These are phyloP conservation scores for Vaccinium macrocarpon DNA, from an alignment of 148 eudicot species.

Conservation along the genomic window DNA sequence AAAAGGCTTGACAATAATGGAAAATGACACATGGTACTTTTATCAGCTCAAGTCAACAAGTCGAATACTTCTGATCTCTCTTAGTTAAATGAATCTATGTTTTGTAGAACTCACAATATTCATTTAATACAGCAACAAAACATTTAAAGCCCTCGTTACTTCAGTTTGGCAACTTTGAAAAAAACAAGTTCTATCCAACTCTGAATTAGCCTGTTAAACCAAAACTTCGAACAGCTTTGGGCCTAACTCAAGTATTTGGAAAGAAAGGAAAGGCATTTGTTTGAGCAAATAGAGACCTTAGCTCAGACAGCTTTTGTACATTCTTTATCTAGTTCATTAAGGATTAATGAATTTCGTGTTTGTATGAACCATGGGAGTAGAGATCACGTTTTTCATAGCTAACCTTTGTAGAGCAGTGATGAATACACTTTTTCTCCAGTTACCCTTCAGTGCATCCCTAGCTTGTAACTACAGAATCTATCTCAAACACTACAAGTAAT, in stretches of 20 bases:
- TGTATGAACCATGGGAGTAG: not conserved
- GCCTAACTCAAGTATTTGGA: not conserved
- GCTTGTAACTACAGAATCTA: not conserved
- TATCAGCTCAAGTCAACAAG: not conserved
- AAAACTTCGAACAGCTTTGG: not conserved
- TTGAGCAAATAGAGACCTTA: not conserved
- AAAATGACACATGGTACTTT: not conserved
- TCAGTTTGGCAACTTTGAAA: not conserved
- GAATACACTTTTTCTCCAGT: not conserved
- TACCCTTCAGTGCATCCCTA: not conserved
- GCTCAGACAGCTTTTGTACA: not conserved
- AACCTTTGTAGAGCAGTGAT: not conserved
- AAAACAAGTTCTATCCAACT: not conserved
- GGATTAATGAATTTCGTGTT: not conserved
- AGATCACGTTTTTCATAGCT: not conserved
- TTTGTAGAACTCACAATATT: not conserved
- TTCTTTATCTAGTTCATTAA: not conserved
- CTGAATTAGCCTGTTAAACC: not conserved
- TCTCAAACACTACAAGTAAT: not conserved
- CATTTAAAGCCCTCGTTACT: not conserved
- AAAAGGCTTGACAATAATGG: not conserved
- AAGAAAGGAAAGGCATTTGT: not conserved
- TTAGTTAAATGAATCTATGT: not conserved
- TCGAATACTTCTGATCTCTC: not conserved
- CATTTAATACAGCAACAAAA: not conserved